Evolutionary conservation across 2,329 filamentous ascomycete genomes (phyloP), one percentile per base, ranked within the genome.

Genomic region (Geosmithia putterillii): DNA sequence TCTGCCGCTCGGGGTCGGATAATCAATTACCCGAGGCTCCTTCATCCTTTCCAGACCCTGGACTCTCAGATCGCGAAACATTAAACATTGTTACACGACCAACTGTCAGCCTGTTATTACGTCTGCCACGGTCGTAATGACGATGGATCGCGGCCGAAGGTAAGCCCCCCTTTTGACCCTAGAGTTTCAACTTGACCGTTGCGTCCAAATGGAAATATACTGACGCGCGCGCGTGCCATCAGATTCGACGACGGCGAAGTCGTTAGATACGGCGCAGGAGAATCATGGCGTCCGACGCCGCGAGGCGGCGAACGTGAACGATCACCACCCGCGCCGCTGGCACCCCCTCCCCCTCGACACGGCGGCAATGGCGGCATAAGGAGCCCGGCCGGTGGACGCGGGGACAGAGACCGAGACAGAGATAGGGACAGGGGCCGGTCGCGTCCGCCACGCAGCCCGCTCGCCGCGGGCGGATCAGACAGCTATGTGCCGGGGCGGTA

Each of bases 161-260:
- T 32, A 14, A 32, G 28, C 15, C 15, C 28, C 15, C 10, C 23
- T 12, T 32, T 32, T 32, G n/a, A n/a, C n/a, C n/a, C n/a, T n/a
- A n/a, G n/a, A n/a, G n/a, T n/a, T n/a, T n/a, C n/a, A n/a, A n/a
- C n/a, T n/a, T n/a, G n/a, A n/a, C n/a, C n/a, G n/a, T n/a, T n/a
- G n/a, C n/a, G n/a, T n/a, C n/a, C n/a, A n/a, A n/a, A n/a, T n/a
- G n/a, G n/a, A n/a, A n/a, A n/a, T n/a, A 32, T 14, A 32, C 28
- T 32, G 10, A 25, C 23, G 23, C n/a, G n/a, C n/a, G n/a, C n/a
- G n/a, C n/a, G n/a, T n/a, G 23, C 28, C 15, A 32, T 14, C 28
- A 77, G 74, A 55, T 79, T 74, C 52, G 74, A 79, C 49, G 74
- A 79, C 50, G 74, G 74, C 38, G 74, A 79, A 59, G 75, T 79